Base-by-base conservation (phyloP, 306 rosid species). In the Carpinus fangiana region DNA sequence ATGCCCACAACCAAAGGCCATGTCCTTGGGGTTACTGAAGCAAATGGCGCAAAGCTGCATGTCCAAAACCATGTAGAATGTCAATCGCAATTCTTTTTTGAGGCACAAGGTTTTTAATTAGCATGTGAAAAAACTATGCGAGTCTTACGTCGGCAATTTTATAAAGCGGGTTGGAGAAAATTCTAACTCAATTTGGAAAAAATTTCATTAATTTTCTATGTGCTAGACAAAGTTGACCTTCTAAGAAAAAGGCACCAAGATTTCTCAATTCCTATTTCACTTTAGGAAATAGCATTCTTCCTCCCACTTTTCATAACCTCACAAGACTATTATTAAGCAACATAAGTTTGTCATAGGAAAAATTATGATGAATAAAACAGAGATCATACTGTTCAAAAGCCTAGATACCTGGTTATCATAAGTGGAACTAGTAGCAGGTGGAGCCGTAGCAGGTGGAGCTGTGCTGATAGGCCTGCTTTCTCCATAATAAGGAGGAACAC, bases 1-100 rank as follows among this genome's bases (percentile, higher is more conserved):
- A 84, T 95, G 99, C 62, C 99, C 99, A 69, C 99, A 95, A 56
- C 97, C 98, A 62, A 92, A 95, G 80, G 98, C 99, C 93, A 95
- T 87, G 93, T 95, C 91, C 86, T 90, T 95, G 5, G 91, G 13
- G 79, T 95, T 85, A 45, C 28, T 87, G 45, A 95, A 79, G 89
- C 99, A 93, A 75, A 95, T 91, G 74, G 97, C 92, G 85, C 98
- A 95, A 75, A 90, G 74, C 98, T 95, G 26, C 26, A 23, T 23
- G 93, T 81, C 53, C 8, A 79, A 74, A 46, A 79, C 59, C 81
- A 88, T 62, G 38, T 23, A 23, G 77, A 81, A 60, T 57, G 55
- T 16, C 5, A 73, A 45, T 41, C 79, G 53, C 51, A 70, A 55
- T 56, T 59, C 62, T 62, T 41, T 41, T 41, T 41, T 41, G 9